phyloP scores from a whole-genome alignment of 805 yeast genomes.

The Ogataea paradorogensis region DNA sequence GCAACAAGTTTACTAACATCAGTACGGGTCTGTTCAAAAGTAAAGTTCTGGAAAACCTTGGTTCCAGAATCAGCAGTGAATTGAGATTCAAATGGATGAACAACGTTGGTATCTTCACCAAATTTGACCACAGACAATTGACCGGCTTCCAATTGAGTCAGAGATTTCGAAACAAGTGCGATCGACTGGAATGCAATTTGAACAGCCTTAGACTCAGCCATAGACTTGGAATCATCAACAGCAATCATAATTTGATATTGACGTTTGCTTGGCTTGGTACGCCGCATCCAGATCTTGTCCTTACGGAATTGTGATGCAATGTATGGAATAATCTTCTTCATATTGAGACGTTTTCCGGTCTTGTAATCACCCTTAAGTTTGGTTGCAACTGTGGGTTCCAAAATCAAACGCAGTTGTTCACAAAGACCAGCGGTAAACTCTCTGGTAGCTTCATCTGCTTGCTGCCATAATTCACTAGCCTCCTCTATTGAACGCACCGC shows the following conservation, averaged over 20 bases:
- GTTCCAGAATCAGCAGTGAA: slow-evolving; percentile 85
- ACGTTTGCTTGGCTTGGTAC: slow-evolving; percentile 96
- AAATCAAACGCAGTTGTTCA: slow-evolving; percentile 87
- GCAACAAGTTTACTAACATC: slow-evolving; percentile 73
- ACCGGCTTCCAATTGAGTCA: slow-evolving; percentile 92
- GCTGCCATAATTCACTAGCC: slow-evolving; percentile 77
- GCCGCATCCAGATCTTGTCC: slow-evolving; percentile 96
- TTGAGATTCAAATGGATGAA: slow-evolving; percentile 86
- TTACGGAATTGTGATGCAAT: slow-evolving; percentile 97
- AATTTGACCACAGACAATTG: slow-evolving; percentile 86
- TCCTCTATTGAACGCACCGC: slow-evolving; percentile 43
- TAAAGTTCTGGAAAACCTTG: slow-evolving; percentile 79
- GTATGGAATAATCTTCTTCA: slow-evolving; percentile 96
- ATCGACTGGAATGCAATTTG: slow-evolving; percentile 92
- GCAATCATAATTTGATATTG: slow-evolving; percentile 97
- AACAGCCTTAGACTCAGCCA: slow-evolving; percentile 90
- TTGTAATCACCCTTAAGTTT: slow-evolving; percentile 93
- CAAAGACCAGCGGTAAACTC: slow-evolving; percentile 84
- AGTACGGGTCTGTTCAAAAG: slow-evolving; percentile 84
- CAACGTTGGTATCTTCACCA: slow-evolving; percentile 79
- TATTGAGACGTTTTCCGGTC: slow-evolving; percentile 93
- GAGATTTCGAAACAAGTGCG: slow-evolving; percentile 88
- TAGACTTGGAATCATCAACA: slow-evolving; percentile 94
- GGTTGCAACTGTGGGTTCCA: slow-evolving; percentile 96
- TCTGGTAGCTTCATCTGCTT: slow-evolving; percentile 79